These are phyloP conservation scores for Rosa multiflora DNA, from an alignment of 306 rosid species.

Conservation along the genomic window DNA sequence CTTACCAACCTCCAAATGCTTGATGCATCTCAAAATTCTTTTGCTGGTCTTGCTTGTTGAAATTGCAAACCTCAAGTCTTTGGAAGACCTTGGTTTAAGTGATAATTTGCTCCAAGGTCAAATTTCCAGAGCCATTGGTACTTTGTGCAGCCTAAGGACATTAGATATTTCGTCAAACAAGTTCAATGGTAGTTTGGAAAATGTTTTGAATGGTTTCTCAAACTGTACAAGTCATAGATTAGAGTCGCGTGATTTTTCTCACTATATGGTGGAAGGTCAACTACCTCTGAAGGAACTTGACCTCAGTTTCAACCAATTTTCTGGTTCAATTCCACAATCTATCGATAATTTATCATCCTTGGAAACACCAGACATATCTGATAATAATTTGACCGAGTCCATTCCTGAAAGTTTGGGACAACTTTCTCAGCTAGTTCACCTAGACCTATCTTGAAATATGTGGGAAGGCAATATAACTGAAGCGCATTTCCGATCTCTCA, in stretches of 20 bases:
- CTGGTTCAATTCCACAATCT: background rate
- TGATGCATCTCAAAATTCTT: too few species aligned
- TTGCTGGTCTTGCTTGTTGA: too few species aligned
- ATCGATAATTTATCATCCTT: background rate
- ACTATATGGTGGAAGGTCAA: background rate
- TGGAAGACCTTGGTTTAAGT: too few species aligned
- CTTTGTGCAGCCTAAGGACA: too few species aligned
- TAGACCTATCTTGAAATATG: background rate
- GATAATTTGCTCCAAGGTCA: too few species aligned
- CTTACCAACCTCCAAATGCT: too few species aligned
- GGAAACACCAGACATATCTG: background rate
- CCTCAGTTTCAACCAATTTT: background rate
- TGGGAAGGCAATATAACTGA: background rate
- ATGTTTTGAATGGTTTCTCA: too few species aligned
- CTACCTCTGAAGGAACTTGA: background rate
- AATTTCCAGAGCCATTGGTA: too few species aligned
- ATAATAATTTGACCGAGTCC: background rate
- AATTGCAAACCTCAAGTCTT: too few species aligned
- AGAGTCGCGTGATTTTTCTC: background rate
- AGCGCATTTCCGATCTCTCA: slow-evolving; percentile 12
- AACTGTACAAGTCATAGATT: background rate
- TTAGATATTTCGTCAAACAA: too few species aligned
- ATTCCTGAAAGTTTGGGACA: background rate
- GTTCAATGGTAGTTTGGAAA: too few species aligned
- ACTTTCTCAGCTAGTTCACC: background rate